A percentile compares a stretch with the other conserved stretches of the same genome.
phyloP scores from a whole-genome alignment of 768 basidiomycete genomes.

The Tulasnella calospora region DNA sequence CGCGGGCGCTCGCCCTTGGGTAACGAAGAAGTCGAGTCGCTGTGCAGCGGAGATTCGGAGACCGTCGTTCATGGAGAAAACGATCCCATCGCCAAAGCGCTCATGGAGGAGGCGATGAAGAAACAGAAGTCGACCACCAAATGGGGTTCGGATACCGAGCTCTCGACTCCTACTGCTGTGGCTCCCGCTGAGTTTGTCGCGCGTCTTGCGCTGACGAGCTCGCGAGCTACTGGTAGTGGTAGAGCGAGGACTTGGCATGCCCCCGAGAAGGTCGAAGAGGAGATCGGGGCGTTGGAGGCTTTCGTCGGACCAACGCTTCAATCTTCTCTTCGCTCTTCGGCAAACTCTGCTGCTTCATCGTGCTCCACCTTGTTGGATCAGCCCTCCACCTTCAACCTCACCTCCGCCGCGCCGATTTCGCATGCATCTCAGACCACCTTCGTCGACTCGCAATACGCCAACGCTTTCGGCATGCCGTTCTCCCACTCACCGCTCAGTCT shows the following conservation, averaged over 20 bases:
- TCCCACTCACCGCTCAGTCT: conserved; percentile 2
- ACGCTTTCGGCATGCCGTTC: background rate
- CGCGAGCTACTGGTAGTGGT: conserved; percentile 11
- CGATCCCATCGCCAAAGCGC: conserved; percentile 8
- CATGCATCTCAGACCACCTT: background rate
- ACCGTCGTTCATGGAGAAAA: conserved; percentile 19
- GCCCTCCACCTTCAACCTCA: background rate
- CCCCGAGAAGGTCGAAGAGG: background rate
- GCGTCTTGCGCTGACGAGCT: background rate
- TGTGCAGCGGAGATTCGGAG: conserved; percentile 12
- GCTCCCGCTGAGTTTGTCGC: conserved; percentile 6
- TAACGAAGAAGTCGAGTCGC: background rate
- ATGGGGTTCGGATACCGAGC: background rate
- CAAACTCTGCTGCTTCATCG: background rate
- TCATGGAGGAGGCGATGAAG: conserved; percentile 21
- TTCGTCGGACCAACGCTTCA: background rate
- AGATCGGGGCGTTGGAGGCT: background rate
- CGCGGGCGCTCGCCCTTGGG: background rate
- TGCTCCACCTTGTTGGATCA: background rate
- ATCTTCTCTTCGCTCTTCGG: background rate
- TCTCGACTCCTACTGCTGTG: background rate
- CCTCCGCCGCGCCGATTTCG: background rate
- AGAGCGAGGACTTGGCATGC: conserved; percentile 21
- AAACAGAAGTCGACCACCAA: background rate
- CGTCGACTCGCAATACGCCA: background rate